Evolutionary conservation across 1,139 yeast genomes (phyloP).

Genomic region (Protomyces lactucae-debilis): DNA sequence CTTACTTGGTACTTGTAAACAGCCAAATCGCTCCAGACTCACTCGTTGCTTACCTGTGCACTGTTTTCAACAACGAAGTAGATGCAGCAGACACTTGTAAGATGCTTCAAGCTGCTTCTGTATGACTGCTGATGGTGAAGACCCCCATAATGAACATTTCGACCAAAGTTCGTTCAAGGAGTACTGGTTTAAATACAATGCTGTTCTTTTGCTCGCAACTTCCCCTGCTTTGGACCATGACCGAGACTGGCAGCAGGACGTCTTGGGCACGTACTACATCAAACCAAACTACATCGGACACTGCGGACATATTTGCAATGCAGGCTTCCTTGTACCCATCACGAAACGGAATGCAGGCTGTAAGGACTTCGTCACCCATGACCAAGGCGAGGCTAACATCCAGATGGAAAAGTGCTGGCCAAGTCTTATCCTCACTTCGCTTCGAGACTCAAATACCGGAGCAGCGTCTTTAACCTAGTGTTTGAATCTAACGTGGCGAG

Average conservation of each 20-base stretch:
- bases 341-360: conserved; percentile 88
- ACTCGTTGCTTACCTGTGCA: neutral
- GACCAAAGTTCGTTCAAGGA: conserved; percentile 61
- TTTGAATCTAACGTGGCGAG: conserved; percentile 86
- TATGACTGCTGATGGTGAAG: neutral
- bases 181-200: conserved; percentile 83
- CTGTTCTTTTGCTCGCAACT: conserved; percentile 77
- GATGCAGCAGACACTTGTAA: conserved; percentile 23
- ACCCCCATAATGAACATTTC: conserved; percentile 10
- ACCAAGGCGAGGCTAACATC: neutral
- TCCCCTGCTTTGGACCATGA: conserved; percentile 45
- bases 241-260: conserved; percentile 43
- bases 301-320: conserved; percentile 88
- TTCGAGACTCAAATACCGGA: conserved; percentile 65
- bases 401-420: conserved; percentile 68
- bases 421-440: conserved; percentile 90
- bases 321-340: conserved; percentile 81
- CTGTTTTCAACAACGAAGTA: conserved; percentile 10
- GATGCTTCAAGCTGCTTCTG: neutral
- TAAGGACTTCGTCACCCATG: neutral
- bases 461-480: conserved; percentile 75
- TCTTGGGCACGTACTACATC: conserved; percentile 79
- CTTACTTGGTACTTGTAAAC: conserved; percentile 1
- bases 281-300: conserved; percentile 92
- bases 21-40: neutral